A percentile compares a stretch with the other conserved stretches of the same genome.
Evolutionary conservation across 73 alveolate species (phyloP).

Genomic region (Breviolum minutum): DNA sequence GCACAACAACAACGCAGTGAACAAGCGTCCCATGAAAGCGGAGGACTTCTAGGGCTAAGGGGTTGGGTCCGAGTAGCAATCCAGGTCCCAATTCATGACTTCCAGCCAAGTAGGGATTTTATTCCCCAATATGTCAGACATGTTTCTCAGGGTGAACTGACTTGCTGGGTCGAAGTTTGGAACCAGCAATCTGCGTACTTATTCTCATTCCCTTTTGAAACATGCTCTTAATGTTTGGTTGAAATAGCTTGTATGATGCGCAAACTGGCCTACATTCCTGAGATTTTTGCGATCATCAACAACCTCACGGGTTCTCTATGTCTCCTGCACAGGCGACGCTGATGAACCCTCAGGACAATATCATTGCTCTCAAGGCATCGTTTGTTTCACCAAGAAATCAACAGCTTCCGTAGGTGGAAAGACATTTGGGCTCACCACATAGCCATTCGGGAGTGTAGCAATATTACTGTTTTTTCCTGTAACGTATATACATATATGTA

Average conservation of each 20-base stretch:
- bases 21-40: conserved; percentile 99
- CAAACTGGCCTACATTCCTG: neutral
- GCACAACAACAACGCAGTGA: conserved; percentile 96
- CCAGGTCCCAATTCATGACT: neutral
- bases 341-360: conserved; percentile 98
- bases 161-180: too few relatives aligned
- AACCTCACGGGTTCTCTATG: neutral
- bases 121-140: too few relatives aligned
- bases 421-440: neutral
- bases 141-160: too few relatives aligned
- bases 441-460: too few relatives aligned
- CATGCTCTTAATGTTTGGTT: too few relatives aligned
- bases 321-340: conserved; percentile 95
- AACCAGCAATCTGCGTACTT: too few relatives aligned
- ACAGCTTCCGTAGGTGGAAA: neutral
- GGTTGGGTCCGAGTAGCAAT: neutral
- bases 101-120: too few relatives aligned
- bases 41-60: conserved; percentile 96
- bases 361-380: conserved; percentile 98
- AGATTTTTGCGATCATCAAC: too few relatives aligned
- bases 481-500: too few relatives aligned
- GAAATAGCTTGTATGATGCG: neutral
- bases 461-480: conserved; percentile 48
- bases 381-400: neutral
- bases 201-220: too few relatives aligned